Evolutionary conservation across 2,329 filamentous ascomycete genomes (phyloP), one percentile per base, ranked within the genome.

Genomic region (Pseudocercospora macadamiae): DNA sequence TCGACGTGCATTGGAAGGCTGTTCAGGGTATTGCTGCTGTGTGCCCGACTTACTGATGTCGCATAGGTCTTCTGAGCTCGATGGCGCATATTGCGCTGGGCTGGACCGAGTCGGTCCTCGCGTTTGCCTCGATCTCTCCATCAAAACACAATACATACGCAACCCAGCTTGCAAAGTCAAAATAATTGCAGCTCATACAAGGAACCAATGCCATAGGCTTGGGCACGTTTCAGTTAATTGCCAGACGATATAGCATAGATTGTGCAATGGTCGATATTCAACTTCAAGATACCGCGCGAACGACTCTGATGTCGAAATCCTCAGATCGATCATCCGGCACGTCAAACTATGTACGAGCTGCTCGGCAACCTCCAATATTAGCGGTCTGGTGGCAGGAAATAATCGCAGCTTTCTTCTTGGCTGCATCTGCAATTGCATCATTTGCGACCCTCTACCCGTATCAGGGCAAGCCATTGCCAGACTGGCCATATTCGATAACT

Each of bases 401-500:
- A 5, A 30, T 49, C 18, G 45, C 45, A 16, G 45, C 28, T 10
- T 28, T 49, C 23, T 28, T 30, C 14, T 30, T 49, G 23, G 28
- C 28, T 1, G 45, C 23, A 14, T 49, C 45, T 26, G 45, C 45
- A 1, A 49, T 49, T n/a, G 45, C 45, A 9, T 26, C 28, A 28
- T 49, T 49, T 19, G 45, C 45, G 8, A 49, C 45, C 18, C 45
- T 49, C 3, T 49, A 49, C 18, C 19, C 45, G 25, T 49, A 49
- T 6, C 45, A 49, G 28, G 45, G 45, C 19, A 26, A 30, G 28
- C 45, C 45, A 25, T 16, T 49, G 14, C 45, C 45, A n/a, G 23
- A 49, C 6, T 49, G 45, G 45, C 45, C 45, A 26, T 30, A 28
- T 26, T 49, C 45, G n/a, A 49, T 49, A 10, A 49, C 45, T 4